Percentiles rank a stretch among this genome's conserved stretches.
Evolutionary conservation across 768 basidiomycete genomes (phyloP).

Genomic region (Neoboletus subvelutipes): DNA sequence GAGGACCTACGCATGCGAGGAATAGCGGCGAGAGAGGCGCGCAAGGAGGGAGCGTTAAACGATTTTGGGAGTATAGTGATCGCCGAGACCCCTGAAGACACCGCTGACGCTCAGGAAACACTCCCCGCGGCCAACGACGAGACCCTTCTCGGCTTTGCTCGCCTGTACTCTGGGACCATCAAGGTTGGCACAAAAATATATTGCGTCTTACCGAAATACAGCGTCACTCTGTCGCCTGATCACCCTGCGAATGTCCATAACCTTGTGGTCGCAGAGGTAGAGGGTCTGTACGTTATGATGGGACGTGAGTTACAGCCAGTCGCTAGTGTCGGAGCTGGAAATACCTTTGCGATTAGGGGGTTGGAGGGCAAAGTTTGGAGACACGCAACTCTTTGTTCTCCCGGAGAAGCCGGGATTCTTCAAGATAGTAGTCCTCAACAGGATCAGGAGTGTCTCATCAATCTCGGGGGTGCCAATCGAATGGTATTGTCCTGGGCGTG

Average conservation of each 20-base stretch:
- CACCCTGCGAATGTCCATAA: conserved; percentile 71
- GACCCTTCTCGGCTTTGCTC: conserved; percentile 86
- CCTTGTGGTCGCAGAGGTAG: conserved; percentile 58
- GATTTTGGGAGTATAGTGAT: conserved; percentile 14
- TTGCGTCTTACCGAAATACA: conserved; percentile 87
- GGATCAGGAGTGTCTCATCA: conserved; percentile 61
- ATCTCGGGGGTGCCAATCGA: conserved; percentile 71
- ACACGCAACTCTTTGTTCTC: conserved; percentile 85
- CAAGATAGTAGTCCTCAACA: conserved; percentile 33
- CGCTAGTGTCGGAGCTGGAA: conserved; percentile 81
- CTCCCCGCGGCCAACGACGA: conserved; percentile 40
- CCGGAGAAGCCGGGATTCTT: conserved; percentile 44
- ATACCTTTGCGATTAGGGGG: conserved; percentile 91
- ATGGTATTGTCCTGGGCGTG: conserved; percentile 42
- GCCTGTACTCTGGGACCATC: conserved; percentile 89
- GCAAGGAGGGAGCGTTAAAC: conserved; percentile 33
- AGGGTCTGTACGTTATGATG: conserved; percentile 95
- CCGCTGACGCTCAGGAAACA: neutral
- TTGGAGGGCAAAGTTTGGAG: conserved; percentile 88
- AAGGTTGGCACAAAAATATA: conserved; percentile 60
- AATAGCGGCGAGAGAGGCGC: conserved; percentile 49
- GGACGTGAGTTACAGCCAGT: conserved; percentile 90
- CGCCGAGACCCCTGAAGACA: conserved; percentile 2
- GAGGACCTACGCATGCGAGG: conserved; percentile 79
- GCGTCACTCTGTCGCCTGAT: conserved; percentile 53